Conservation (phyloP, 2,329 filamentous ascomycete species). For the Pseudocercospora macadamiae region DNA sequence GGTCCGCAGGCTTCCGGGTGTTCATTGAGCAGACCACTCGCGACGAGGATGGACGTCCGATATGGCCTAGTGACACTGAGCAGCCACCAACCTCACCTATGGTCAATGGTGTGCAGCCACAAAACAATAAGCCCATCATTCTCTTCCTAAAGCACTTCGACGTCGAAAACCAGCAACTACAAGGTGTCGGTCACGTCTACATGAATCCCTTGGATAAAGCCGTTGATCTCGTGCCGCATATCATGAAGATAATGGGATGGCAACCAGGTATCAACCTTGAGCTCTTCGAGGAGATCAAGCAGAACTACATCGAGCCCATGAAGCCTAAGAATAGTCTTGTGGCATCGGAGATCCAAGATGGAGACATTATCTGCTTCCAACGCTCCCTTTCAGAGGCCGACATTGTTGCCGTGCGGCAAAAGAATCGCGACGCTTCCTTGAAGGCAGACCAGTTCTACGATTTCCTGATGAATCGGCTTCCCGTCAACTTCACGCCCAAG, state of each 20-base stretch:
- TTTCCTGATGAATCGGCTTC: constrained; percentile 82
- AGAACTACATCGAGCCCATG: constrained; percentile 92
- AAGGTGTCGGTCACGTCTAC: constrained; percentile 81
- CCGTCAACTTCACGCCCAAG: constrained; percentile 75
- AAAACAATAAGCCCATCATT: constrained; percentile 64
- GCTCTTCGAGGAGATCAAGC: constrained; percentile 97
- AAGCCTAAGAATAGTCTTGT: constrained; percentile 84
- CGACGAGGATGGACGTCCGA: constrained; percentile 68
- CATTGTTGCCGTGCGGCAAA: constrained; percentile 30
- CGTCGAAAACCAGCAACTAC: constrained; percentile 70
- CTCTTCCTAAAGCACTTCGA: constrained; percentile 95
- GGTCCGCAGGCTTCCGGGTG: constrained; percentile 69
- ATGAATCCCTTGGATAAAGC: constrained; percentile 87
- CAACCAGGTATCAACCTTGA: constrained; percentile 68
- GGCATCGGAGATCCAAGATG: constrained; percentile 92
- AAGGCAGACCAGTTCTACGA: constrained; percentile 71
- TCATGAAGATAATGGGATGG: constrained; percentile 85
- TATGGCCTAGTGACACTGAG: constrained; percentile 70
- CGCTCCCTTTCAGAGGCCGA: constrained; percentile 55
- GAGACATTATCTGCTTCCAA: constrained; percentile 96
- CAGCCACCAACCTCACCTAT: constrained; percentile 46
- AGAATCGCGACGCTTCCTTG: constrained; percentile 33
- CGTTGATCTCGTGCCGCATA: constrained; percentile 76
- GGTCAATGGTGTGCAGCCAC: constrained; percentile 47
- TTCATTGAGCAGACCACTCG: constrained; percentile 82